A percentile compares a stretch with the other conserved stretches of the same genome.
Conservation (phyloP, 306 rosid genomes). For the Chamaecrista fasciculata region DNA sequence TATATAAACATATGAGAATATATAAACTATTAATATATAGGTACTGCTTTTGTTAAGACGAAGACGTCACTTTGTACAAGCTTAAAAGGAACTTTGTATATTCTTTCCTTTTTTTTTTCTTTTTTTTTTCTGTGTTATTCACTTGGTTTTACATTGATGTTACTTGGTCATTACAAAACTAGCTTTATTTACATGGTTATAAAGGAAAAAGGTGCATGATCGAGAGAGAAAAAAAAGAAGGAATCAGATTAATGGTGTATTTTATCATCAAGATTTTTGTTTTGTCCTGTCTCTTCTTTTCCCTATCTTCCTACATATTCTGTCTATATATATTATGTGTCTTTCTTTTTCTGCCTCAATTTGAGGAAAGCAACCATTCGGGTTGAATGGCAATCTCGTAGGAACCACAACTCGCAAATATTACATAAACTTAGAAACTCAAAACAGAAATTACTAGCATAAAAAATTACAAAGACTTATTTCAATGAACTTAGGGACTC, state of each 20-base stretch:
- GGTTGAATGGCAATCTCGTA: no score
- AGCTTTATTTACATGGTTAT: conserved; percentile 27
- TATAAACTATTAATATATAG: conserved; percentile 1
- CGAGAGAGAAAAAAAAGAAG: conserved; percentile 38
- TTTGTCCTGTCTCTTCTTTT: conserved; percentile 12
- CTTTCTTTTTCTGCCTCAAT: no score
- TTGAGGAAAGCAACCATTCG: no score
- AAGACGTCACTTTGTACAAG: conserved; percentile 42
- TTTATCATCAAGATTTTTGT: conserved; percentile 34
- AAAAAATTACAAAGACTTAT: no score
- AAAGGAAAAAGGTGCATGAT: conserved; percentile 56
- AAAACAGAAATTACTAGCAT: no score
- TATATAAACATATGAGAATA: conserved; percentile 22
- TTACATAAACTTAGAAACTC: no score
- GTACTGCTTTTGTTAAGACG: conserved; percentile 39
- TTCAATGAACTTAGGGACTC: no score
- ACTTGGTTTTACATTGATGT: conserved; percentile 39
- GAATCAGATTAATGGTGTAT: conserved; percentile 49
- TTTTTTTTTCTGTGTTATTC: conserved; percentile 31
- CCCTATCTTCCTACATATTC: conserved; percentile 33
- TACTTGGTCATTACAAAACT: conserved; percentile 44
- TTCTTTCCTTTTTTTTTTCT: no score
- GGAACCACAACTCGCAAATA: no score
- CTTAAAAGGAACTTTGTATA: conserved; percentile 51
- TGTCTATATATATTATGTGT: no score